Conservation (phyloP, 768 basidiomycete species). For the Leccinum uliginosum region DNA sequence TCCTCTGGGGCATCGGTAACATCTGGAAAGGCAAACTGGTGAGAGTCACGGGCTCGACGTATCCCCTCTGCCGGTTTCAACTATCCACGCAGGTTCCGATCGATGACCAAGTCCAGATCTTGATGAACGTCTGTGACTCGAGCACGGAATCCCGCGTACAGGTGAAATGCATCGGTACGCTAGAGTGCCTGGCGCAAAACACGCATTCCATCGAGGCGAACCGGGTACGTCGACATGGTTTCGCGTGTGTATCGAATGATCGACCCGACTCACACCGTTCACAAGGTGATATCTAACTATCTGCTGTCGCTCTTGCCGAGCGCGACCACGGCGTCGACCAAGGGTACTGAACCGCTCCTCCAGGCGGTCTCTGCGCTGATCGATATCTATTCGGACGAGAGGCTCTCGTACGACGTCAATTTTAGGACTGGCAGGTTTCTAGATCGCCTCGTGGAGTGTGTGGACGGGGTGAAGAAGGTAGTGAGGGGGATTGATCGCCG, state of each 20-base stretch:
- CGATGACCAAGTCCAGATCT: conserved; percentile 54
- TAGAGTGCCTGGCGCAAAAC: conserved; percentile 78
- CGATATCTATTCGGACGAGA: conserved; percentile 92
- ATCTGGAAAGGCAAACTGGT: conserved; percentile 71
- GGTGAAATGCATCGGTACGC: conserved; percentile 80
- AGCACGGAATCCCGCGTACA: conserved; percentile 8
- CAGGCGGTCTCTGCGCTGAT: conserved; percentile 81
- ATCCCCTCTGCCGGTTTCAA: conserved; percentile 4
- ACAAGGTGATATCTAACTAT: conserved; percentile 63
- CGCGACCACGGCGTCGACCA: conserved; percentile 33
- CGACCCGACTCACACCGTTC: not conserved
- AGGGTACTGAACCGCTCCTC: conserved; percentile 64
- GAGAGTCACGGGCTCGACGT: conserved; percentile 13
- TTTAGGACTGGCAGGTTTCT: conserved; percentile 64
- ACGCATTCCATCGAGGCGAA: conserved; percentile 58
- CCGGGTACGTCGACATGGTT: conserved; percentile 28
- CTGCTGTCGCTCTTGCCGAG: conserved; percentile 61
- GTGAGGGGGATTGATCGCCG: conserved; percentile 64
- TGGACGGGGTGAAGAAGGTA: conserved; percentile 58
- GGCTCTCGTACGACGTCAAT: conserved; percentile 71
- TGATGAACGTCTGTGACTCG: conserved; percentile 63
- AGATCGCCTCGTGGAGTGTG: conserved; percentile 48
- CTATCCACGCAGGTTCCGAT: conserved; percentile 43
- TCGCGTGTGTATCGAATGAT: not conserved
- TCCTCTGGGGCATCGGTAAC: conserved; percentile 82